phyloP scores from a whole-genome alignment of 768 basidiomycete species.

The Mycena floridula region DNA sequence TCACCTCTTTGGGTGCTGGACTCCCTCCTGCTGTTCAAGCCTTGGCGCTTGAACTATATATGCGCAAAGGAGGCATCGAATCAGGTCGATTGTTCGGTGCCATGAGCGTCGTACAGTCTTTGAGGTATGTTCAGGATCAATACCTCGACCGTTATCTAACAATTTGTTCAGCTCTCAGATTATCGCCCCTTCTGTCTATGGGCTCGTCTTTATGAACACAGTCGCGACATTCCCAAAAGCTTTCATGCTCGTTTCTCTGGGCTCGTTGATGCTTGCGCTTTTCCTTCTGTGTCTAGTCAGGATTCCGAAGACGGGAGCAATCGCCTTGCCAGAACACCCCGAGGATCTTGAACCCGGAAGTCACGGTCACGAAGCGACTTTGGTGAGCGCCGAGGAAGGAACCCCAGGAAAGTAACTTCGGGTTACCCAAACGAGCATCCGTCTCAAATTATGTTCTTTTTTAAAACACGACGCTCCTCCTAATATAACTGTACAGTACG shows the following conservation, averaged over 20 bases:
- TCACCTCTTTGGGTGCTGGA: constrained; percentile 56
- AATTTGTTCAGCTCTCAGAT: constrained; percentile 47
- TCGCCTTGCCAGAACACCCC: neutral
- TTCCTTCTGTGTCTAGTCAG: constrained; percentile 42
- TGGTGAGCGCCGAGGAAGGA: neutral
- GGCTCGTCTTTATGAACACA: constrained; percentile 63
- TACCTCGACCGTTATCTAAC: neutral
- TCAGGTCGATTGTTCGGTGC: constrained; percentile 77
- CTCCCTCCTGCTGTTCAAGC: constrained; percentile 65
- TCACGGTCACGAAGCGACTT: neutral
- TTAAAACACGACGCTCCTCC: too few relatives aligned
- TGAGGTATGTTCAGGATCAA: constrained; percentile 41
- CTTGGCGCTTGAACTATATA: constrained; percentile 64
- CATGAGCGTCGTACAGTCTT: constrained; percentile 64
- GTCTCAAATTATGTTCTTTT: neutral
- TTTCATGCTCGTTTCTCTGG: constrained; percentile 57
- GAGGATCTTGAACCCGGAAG: neutral
- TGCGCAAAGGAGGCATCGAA: constrained; percentile 49
- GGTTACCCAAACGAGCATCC: neutral
- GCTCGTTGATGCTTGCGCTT: constrained; percentile 34
- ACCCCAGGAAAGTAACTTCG: neutral
- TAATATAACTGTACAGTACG: too few relatives aligned
- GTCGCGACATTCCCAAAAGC: constrained; percentile 63
- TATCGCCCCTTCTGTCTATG: constrained; percentile 67
- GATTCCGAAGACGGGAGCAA: constrained; percentile 17